phyloP scores from a whole-genome alignment of 225 moss, liverwort and hornwort species.

The Thuidium tamariscinum region DNA sequence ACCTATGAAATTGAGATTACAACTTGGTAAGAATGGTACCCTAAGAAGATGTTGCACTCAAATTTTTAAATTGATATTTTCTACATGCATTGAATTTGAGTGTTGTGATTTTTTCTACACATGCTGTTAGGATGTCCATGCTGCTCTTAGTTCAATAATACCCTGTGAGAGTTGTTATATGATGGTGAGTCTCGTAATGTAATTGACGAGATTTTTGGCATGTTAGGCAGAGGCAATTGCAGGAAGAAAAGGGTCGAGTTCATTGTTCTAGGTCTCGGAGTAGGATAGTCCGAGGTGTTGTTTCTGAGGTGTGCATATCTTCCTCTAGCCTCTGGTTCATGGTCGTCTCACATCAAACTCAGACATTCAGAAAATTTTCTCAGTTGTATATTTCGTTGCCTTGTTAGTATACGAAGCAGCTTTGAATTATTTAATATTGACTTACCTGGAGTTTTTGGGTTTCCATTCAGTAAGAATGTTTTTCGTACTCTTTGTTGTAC shows the following conservation, averaged over 20 bases:
- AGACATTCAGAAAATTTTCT: background rate
- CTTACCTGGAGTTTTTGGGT: background rate
- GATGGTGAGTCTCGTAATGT: background rate
- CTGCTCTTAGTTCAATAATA: background rate
- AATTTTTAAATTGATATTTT: no score
- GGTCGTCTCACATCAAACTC: background rate
- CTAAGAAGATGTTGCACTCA: no score
- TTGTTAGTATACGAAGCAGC: background rate
- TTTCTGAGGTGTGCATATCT: constrained; percentile 54
- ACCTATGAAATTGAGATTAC: no score
- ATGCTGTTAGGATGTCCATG: background rate
- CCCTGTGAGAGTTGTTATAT: background rate
- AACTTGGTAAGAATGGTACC: no score
- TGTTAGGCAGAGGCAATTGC: constrained; percentile 43
- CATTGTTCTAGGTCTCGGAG: constrained; percentile 90
- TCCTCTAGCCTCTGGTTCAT: background rate
- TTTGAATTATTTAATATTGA: background rate
- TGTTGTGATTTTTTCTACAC: background rate
- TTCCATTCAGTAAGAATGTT: background rate
- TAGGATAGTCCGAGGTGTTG: constrained; percentile 52
- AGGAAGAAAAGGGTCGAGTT: constrained; percentile 49
- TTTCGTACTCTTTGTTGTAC: background rate
- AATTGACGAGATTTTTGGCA: background rate
- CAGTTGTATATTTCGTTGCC: background rate
- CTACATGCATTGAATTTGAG: no score